Conservation (phyloP, 331 rosid species). For the Prunus yedoensis region DNA sequence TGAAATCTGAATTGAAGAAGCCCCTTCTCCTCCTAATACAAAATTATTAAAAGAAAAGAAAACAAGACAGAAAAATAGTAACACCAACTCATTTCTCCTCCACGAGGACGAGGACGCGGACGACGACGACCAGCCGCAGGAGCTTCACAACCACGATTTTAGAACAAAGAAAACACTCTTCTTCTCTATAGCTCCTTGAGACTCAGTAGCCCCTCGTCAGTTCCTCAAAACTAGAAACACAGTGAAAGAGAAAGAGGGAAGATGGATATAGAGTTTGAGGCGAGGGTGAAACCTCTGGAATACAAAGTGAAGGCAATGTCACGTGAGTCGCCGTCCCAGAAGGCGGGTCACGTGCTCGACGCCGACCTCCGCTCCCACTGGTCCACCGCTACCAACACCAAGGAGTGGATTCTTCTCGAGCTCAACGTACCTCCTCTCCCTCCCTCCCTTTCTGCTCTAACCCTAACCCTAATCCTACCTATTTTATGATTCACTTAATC, state of each 20-base stretch:
- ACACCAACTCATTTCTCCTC: not conserved
- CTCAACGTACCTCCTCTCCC: slow-evolving; percentile 46
- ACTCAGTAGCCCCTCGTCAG: not conserved
- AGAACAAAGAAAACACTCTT: not conserved
- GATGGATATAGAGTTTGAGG: slow-evolving; percentile 84
- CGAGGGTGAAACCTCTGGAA: slow-evolving; percentile 60
- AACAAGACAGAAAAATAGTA: not conserved
- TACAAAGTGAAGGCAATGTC: slow-evolving; percentile 87
- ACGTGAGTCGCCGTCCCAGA: slow-evolving; percentile 83
- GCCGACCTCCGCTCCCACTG: slow-evolving; percentile 90
- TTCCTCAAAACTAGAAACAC: not conserved
- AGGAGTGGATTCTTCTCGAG: slow-evolving; percentile 91
- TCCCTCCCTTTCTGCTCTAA: not conserved
- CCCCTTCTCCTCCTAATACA: no score
- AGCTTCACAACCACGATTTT: not conserved
- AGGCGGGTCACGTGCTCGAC: slow-evolving; percentile 78
- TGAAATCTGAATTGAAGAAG: no score
- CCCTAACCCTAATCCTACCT: not conserved
- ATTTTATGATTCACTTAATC: not conserved
- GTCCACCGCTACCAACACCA: slow-evolving; percentile 94
- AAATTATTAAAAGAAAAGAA: not conserved
- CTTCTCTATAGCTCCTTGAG: not conserved
- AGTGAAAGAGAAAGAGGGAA: not conserved
- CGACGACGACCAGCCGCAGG: not conserved
- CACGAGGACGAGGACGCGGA: not conserved